Evolutionary conservation across 169 alveolate genomes (phyloP), one percentile per base, ranked within the genome.

Genomic region (Theileria annulata): DNA sequence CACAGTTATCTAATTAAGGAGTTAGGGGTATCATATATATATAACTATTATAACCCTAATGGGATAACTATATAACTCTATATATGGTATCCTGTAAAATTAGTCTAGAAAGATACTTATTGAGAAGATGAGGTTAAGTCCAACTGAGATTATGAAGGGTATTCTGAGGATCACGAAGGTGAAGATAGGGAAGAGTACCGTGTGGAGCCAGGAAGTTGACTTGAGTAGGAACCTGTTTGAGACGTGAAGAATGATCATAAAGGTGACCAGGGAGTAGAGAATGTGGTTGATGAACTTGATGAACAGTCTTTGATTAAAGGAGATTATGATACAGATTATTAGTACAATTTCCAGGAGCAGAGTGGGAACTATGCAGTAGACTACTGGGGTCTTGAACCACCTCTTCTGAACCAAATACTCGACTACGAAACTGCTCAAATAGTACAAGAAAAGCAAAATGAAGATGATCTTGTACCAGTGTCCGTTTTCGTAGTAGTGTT

Each of bases 121-220:
- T n/a, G 64, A 51, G 81, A 90, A 90, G 42, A 90, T 77, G 23
- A 83, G 71, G 70, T 90, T 90, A 35, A 86, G 75, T 42, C 83
- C 59, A 13, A 90, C 80, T 1, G 94, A 91, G 69, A 80, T 71
- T 23, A 90, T 80, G 71, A 90, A 90, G 25, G 92, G 79, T 19
- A 90, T 27, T 30, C 87, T 74, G 63, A 90, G 71, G 23, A 90
- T 86, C 68, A 90, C 94, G 71, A 85, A 90, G 28, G 94, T 86
- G 75, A 86, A 86, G 33, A 90, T 80, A 17, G 94, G 94, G 54
- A 90, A 90, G n/a, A 90, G 71, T 31, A 90, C 85, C 0, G 92
- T 88, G 69, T 90, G 94, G 19, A 90, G 79, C 30, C 79, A 73
- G 33, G 78, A 60, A 59, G 37, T 27, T 10, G 70, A 79, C 54